Percentiles rank a stretch among this genome's conserved stretches.
Evolutionary conservation across 768 basidiomycete species (phyloP).

Genomic region (Tulasnella sp.): DNA sequence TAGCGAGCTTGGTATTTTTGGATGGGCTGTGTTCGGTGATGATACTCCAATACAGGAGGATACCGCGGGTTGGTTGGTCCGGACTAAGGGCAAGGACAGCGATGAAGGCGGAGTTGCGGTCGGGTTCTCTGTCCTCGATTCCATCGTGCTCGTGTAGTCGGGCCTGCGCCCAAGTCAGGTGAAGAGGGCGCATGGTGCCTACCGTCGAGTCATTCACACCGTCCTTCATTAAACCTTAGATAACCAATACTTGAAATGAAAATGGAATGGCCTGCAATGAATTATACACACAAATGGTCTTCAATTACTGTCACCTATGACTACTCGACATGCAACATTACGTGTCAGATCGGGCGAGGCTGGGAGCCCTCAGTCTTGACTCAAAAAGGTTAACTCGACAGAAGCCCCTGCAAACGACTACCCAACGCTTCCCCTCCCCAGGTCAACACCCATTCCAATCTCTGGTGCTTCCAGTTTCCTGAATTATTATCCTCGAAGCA

Average conservation of each 20-base stretch:
- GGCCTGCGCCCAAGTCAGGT: constrained; percentile 9
- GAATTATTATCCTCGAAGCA: constrained; percentile 19
- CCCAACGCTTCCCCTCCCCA: background rate
- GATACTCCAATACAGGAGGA: constrained; percentile 33
- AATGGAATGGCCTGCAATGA: background rate
- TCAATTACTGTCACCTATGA: background rate
- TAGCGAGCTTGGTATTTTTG: constrained; percentile 89
- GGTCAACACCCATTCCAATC: constrained; percentile 17
- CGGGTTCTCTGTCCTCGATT: constrained; percentile 74
- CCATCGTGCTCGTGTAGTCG: constrained; percentile 50
- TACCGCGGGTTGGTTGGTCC: constrained; percentile 30
- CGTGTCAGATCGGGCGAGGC: background rate
- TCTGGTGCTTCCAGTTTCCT: constrained; percentile 11
- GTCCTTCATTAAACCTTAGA: constrained; percentile 18
- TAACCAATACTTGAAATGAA: constrained; percentile 6
- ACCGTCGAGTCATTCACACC: background rate
- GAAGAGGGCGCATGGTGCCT: constrained; percentile 11
- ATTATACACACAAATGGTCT: constrained; percentile 7
- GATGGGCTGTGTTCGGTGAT: constrained; percentile 72
- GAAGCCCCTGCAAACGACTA: constrained; percentile 19
- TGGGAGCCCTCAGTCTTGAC: background rate
- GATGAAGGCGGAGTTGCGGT: constrained; percentile 83
- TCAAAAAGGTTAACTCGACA: constrained; percentile 8
- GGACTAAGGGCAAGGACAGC: constrained; percentile 30
- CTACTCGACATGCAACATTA: background rate